These are phyloP conservation scores for Umbellularia californica DNA, from an alignment of 164 flowering plant genomes.

Conservation along the genomic window DNA sequence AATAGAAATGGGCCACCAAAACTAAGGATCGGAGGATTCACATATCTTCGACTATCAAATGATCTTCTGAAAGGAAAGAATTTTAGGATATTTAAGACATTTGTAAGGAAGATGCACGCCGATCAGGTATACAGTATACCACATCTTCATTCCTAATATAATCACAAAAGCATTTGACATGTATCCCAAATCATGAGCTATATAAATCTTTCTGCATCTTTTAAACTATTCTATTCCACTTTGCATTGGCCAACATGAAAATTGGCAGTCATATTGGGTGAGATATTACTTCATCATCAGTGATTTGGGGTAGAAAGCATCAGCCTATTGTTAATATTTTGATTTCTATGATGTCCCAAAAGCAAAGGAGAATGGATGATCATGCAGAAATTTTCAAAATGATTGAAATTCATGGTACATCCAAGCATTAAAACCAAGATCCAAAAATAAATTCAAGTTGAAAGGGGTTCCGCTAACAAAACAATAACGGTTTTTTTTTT, in stretches of 20 bases:
- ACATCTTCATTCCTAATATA: neutral
- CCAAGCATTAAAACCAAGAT: neutral
- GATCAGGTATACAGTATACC: slow-evolving; percentile 61
- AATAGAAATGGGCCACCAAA: slow-evolving; percentile 50
- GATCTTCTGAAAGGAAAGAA: slow-evolving; percentile 40
- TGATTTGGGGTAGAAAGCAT: no score
- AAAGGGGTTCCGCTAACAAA: neutral
- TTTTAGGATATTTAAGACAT: slow-evolving; percentile 51
- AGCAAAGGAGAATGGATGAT: no score
- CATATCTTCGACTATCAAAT: slow-evolving; percentile 69
- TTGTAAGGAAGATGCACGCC: slow-evolving; percentile 82
- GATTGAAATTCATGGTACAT: neutral
- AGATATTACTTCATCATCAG: no score
- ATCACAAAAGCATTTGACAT: neutral
- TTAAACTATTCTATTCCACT: neutral
- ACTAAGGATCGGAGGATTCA: slow-evolving; percentile 50
- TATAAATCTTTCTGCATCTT: neutral
- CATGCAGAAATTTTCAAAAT: no score
- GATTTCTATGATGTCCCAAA: no score
- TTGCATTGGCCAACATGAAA: neutral
- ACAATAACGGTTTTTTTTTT: no score
- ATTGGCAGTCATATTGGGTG: neutral
- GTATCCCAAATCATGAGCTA: neutral
- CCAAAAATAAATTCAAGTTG: neutral
- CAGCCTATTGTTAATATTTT: no score